These are phyloP conservation scores for Brassica rapa DNA, from an alignment of 345 rosid species.

Conservation along the genomic window DNA sequence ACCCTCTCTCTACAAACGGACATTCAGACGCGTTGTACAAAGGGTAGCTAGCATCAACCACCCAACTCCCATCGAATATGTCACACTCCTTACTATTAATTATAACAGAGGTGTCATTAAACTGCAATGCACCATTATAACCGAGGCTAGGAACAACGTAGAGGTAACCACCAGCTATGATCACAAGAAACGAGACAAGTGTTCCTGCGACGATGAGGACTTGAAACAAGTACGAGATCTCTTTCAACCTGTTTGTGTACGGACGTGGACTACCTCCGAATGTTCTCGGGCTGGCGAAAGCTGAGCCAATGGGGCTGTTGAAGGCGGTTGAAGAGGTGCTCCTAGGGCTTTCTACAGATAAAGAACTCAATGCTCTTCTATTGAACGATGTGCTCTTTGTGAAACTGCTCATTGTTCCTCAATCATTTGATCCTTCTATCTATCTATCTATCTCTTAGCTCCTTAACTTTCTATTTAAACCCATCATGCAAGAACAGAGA, in stretches of 20 bases:
- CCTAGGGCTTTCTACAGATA: constrained; percentile 41
- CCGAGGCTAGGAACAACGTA: constrained; percentile 69
- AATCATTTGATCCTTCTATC: constrained; percentile 26
- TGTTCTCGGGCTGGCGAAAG: constrained; percentile 43
- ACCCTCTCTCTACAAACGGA: constrained; percentile 74
- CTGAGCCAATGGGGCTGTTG: constrained; percentile 49
- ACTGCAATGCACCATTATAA: constrained; percentile 39
- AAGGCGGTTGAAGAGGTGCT: constrained; percentile 37
- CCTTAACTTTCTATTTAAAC: constrained; percentile 10
- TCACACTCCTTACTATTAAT: constrained; percentile 42
- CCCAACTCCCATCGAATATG: constrained; percentile 66
- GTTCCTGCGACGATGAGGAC: constrained; percentile 55
- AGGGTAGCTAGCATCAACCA: constrained; percentile 58
- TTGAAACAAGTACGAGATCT: constrained; percentile 51
- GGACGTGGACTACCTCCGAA: constrained; percentile 45
- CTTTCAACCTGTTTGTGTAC: constrained; percentile 37
- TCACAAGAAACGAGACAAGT: constrained; percentile 52
- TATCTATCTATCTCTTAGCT: constrained; percentile 6
- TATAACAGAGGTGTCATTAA: constrained; percentile 39
- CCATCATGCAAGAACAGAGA: constrained; percentile 37
- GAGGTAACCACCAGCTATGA: constrained; percentile 59
- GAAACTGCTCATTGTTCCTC: constrained; percentile 50
- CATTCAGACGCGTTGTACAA: constrained; percentile 72
- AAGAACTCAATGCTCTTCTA: constrained; percentile 47
- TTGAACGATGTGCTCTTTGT: constrained; percentile 51